These are phyloP conservation scores for Plasmodium vivax DNA, from an alignment of 169 alveolate species.

Conservation along the genomic window DNA sequence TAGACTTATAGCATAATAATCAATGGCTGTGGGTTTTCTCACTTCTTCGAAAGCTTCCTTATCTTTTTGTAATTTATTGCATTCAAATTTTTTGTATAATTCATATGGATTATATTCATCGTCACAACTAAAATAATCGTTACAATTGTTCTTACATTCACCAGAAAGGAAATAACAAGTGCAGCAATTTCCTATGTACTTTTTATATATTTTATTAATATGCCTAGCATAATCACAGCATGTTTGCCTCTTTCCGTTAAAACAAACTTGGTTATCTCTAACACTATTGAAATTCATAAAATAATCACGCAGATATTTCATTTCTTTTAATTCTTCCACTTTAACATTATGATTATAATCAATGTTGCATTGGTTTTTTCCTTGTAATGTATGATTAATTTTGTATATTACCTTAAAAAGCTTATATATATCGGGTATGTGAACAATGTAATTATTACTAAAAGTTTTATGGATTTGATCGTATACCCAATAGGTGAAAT, in stretches of 20 bases:
- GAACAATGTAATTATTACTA: background rate
- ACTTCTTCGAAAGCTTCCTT: background rate
- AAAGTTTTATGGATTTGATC: background rate
- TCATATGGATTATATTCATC: no score
- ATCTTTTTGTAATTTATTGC: background rate
- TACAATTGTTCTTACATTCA: background rate
- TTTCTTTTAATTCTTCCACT: background rate
- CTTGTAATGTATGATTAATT: background rate
- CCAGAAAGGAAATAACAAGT: background rate
- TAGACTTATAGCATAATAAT: background rate
- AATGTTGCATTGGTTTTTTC: background rate
- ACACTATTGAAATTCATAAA: no score
- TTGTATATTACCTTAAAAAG: background rate
- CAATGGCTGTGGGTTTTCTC: background rate
- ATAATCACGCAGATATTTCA: background rate
- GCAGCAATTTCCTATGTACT: background rate
- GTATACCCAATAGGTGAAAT: background rate
- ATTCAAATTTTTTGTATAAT: background rate
- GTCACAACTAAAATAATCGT: background rate
- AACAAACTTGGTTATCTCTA: no score
- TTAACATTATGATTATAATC: background rate
- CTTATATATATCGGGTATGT: background rate
- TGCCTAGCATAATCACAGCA: background rate
- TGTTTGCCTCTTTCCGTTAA: background rate
- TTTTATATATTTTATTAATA: background rate